These are phyloP conservation scores for maize (Zea mays) DNA, from an alignment of 176 grass and related monocot species.

Conservation along the genomic window Zm-B73-REFERENCE-NAM-5.0 NC_050099.1:247845001-247845500, in stretches of 20 bases:
- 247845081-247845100: conserved; percentile 60
- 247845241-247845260: conserved; percentile 75
- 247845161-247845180: conserved; percentile 21
- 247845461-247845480: no score
- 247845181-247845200: conserved; percentile 76
- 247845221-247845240: conserved; percentile 82
- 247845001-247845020: conserved; percentile 74
- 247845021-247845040: conserved; percentile 56
- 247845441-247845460: not conserved
- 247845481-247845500: not conserved
- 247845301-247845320: not conserved
- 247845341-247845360: not conserved
- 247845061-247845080: conserved; percentile 68
- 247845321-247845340: not conserved
- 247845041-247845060: conserved; percentile 80
- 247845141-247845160: not conserved
- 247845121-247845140: not conserved
- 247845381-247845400: not conserved
- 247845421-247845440: not conserved
- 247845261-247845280: conserved; percentile 68
- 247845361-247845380: not conserved
- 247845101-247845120: conserved; percentile 25
- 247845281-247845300: conserved; percentile 19
- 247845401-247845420: not conserved
- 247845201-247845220: conserved; percentile 91